Percentiles rank a stretch among this genome's conserved stretches.
phyloP scores from a whole-genome alignment of 768 basidiomycete genomes.

The Rhodotorula toruloides region DNA sequence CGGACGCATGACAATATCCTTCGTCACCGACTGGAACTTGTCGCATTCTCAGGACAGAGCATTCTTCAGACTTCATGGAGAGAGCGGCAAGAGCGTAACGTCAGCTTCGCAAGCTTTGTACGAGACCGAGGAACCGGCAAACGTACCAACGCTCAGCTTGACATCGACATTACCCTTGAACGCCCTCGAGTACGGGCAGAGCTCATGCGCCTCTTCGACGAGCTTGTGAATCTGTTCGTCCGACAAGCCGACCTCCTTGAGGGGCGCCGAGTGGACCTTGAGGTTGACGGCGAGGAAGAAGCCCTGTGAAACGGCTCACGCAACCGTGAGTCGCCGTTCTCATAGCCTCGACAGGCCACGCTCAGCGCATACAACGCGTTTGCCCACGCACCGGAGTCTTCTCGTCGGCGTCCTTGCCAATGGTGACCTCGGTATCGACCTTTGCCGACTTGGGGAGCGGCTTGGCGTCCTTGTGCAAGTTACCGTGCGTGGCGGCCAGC shows the following conservation, averaged over 20 bases:
- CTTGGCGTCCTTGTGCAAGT: slow-evolving; percentile 31
- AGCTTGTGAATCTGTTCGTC: slow-evolving; percentile 33
- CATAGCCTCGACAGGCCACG: background rate
- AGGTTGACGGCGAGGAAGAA: slow-evolving; percentile 40
- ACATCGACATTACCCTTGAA: slow-evolving; percentile 40
- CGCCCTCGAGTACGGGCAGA: slow-evolving; percentile 41
- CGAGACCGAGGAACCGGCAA: too few relatives aligned
- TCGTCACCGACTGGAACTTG: too few relatives aligned
- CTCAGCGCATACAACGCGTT: fast-evolving
- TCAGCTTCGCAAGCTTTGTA: too few relatives aligned
- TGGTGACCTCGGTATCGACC: slow-evolving; percentile 31
- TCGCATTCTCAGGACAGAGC: too few relatives aligned
- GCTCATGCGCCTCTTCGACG: slow-evolving; percentile 34
- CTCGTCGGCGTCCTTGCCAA: slow-evolving; percentile 37
- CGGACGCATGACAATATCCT: too few relatives aligned
- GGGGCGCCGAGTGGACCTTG: slow-evolving; percentile 32
- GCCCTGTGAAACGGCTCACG: slow-evolving; percentile 11
- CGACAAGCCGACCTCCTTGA: slow-evolving; percentile 29
- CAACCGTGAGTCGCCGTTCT: too few relatives aligned
- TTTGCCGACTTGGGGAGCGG: slow-evolving; percentile 31
- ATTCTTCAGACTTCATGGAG: too few relatives aligned
- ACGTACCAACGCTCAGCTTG: slow-evolving; percentile 17
- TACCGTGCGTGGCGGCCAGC: slow-evolving; percentile 32
- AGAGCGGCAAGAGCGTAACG: too few relatives aligned
- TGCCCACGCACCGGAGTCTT: slow-evolving; percentile 9